phyloP scores from a whole-genome alignment of 345 rosid species.

The Geranium brycei region DNA sequence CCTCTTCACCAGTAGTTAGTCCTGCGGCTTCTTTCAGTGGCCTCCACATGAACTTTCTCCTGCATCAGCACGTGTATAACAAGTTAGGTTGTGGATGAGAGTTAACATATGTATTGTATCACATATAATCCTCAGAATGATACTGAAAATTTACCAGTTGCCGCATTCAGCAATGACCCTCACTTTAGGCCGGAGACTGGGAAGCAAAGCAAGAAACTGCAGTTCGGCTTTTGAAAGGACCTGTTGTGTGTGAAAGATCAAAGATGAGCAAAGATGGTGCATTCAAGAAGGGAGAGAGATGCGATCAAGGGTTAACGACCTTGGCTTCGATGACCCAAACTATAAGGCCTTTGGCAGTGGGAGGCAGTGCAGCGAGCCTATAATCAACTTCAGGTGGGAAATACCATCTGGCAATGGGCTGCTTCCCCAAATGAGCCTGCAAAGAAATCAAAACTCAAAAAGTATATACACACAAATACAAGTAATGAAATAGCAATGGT shows the following conservation, averaged over 20 bases:
- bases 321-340: conserved; percentile 37
- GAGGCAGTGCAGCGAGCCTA: conserved; percentile 59
- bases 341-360: conserved; percentile 69
- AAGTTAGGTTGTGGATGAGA: not conserved
- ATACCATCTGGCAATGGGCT: conserved; percentile 94
- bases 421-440: conserved; percentile 84
- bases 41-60: conserved; percentile 87
- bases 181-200: conserved; percentile 70
- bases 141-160: conserved; percentile 42
- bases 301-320: no score
- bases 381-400: conserved; percentile 88
- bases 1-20: conserved; percentile 16
- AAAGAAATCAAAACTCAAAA: not conserved
- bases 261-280: not conserved
- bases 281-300: not conserved
- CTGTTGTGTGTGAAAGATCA: conserved; percentile 13
- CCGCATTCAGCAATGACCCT: conserved; percentile 84
- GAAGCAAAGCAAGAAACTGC: conserved; percentile 85
- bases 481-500: no score
- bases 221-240: conserved; percentile 76
- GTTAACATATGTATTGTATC: not conserved
- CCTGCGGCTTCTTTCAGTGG: conserved; percentile 74
- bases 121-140: no score
- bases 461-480: no score
- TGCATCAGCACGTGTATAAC: conserved; percentile 5